Evolutionary conservation across 2,329 filamentous ascomycete species (phyloP), one percentile per base, ranked within the genome.

Genomic region (Aspergillus tamarii): DNA sequence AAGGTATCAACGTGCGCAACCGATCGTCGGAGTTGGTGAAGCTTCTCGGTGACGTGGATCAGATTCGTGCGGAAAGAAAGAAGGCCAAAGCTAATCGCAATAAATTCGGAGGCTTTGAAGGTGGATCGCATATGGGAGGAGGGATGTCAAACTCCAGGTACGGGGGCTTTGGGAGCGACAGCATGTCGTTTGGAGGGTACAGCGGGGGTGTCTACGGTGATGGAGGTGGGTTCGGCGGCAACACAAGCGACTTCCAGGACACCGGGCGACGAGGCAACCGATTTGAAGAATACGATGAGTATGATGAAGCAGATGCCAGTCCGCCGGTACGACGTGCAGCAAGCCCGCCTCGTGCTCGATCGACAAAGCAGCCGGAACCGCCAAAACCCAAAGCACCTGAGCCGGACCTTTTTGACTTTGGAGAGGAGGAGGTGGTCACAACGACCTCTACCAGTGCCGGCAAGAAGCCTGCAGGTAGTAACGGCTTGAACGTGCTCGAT

Each of bases 271-370:
- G 89, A 63, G 83, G 85, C 61, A 93, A 96, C 68, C 87, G 90
- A 68, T 99, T 97, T 71, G 94, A 98, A 71, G 95, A 97, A 79
- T 99, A 99, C 73, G 94, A 99, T 75, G 95, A 99, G 79, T 94
- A 90, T 73, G 94, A 98, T 61, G 95, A 97, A 72, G 92, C 85
- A 46, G 84, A 85, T 56, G 80, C 80, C 57, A 77, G 84, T 58
- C 81, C 86, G 63, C 80, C 87, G 28, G 81, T 82, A 39, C 82
- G 83, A 69, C 81, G 84, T 71, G 87, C 84, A 74, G 81, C 83
- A 60, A 69, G 76, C 62, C 72, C 72, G 63, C 72, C 75, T 5
- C 71, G 70, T 52, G 69, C 77, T 59, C 80, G 76, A 69, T 74
- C 83, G 68, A 67, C 81, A 69, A 91, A 91, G 79, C 90, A 90